Percentiles rank a stretch among this genome's conserved stretches.
phyloP scores from a whole-genome alignment of 2,329 filamentous ascomycete genomes.

The Colletotrichum kahawae region DNA sequence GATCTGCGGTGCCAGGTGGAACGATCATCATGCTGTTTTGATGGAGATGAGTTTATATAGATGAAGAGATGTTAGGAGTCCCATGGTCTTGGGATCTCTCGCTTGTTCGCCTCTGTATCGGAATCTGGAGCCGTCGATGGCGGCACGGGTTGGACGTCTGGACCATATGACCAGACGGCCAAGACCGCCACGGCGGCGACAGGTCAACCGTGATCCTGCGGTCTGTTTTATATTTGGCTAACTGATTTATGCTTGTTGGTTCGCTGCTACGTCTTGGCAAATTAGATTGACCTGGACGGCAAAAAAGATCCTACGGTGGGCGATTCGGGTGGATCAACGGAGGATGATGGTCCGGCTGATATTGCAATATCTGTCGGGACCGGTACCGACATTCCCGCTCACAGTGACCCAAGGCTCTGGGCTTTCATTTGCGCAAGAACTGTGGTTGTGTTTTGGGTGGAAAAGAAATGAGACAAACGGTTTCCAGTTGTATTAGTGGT shows the following conservation, averaged over 20 bases:
- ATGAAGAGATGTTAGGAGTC: neutral
- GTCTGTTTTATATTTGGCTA: neutral
- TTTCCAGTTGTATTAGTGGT: no score
- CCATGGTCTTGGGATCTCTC: neutral
- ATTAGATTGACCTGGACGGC: neutral
- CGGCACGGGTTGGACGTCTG: neutral
- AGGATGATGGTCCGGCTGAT: slow-evolving; percentile 17
- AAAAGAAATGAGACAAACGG: no score
- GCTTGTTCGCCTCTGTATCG: neutral
- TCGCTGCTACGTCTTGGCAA: neutral
- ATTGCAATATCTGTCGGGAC: neutral
- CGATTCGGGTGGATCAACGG: neutral
- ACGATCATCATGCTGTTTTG: neutral
- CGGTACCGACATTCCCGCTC: slow-evolving; percentile 8
- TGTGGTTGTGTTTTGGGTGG: no score
- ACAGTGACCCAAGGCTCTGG: slow-evolving; percentile 12
- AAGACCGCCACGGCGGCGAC: slow-evolving; percentile 15
- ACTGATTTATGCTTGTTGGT: neutral
- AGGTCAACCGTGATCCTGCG: neutral
- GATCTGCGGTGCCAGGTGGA: neutral
- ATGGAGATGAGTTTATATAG: slow-evolving; percentile 4
- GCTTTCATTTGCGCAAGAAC: no score
- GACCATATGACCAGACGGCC: slow-evolving; percentile 4
- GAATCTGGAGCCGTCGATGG: neutral
- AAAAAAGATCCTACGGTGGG: neutral